Conservation (phyloP, 176 grass and related monocot species). For the Musa schizocarpa region DNA sequence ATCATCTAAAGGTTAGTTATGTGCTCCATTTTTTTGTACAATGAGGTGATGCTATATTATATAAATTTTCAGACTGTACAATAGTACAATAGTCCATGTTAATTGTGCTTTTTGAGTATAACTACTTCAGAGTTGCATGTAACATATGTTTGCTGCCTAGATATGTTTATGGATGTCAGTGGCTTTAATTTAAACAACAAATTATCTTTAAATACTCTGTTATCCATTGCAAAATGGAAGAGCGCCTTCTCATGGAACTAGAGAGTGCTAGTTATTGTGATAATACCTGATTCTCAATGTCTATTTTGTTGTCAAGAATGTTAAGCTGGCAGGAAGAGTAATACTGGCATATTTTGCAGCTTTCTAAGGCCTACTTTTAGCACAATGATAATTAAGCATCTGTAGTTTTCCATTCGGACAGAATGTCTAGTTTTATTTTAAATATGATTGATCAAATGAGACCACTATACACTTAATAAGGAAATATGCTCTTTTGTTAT, state of each 20-base stretch:
- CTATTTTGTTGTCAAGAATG: no score
- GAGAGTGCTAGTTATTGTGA: not conserved
- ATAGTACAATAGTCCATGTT: not conserved
- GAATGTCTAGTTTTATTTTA: no score
- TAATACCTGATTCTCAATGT: no score
- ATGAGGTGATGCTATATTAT: not conserved
- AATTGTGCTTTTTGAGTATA: not conserved
- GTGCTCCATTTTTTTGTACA: not conserved
- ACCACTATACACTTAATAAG: no score
- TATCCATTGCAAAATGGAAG: not conserved
- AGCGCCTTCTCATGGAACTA: not conserved
- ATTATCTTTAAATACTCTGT: not conserved
- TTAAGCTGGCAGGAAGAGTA: no score
- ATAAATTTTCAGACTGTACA: not conserved
- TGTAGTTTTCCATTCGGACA: no score
- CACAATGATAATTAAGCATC: no score
- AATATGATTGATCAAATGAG: no score
- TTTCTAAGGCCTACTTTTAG: no score
- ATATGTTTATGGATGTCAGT: not conserved
- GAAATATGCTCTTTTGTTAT: no score
- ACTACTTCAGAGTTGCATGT: not conserved
- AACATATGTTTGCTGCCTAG: not conserved
- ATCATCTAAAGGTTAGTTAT: constrained; percentile 89
- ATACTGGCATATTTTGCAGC: no score
- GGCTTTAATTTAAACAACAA: not conserved